Evolutionary conservation across 2,329 filamentous ascomycete genomes (phyloP), one percentile per base, ranked within the genome.

Genomic region (Colletotrichum tofieldiae): DNA sequence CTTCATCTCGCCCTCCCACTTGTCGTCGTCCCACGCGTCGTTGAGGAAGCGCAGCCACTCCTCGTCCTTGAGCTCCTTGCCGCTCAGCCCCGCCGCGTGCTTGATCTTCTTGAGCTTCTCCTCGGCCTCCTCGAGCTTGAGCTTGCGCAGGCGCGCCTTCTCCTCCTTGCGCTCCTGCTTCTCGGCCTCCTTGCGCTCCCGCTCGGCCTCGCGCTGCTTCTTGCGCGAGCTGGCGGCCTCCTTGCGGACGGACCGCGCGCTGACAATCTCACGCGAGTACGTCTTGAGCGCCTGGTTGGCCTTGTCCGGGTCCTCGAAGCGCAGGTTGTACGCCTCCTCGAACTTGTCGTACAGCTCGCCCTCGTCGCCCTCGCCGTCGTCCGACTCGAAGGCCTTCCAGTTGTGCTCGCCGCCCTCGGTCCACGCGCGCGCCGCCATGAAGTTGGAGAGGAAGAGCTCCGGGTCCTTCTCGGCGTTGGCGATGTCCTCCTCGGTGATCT

Each of bases 371-470:
- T 98, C 94, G 75, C 96, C 95, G 0, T 98, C 95, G 76, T 99
- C 96, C 0, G 95, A 98, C 79, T 98, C 94, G 69, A 99, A 93
- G 0, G 95, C 93, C 77, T 95, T 87, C 82, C 94, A 95, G 52
- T 89, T 88, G 29, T 89, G 86, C 64, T 89, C 90, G 12, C 89
- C 88, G 52, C 65, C 67, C 0, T 93, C 90, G 8, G 96, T 89
- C 96, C 96, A 99, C 20, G 95, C 96, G 71, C 95, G 91, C 9
- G 95, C 89, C n/a, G 93, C 90, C 89, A 99, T 90, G 84, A 98
- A 99, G 81, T 98, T 98, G 66, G 94, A 96, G n/a, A 99, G 85
- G 81, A 94, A 99, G 0, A 90, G 93, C 79, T 98, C 96, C 0
- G 96, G 96, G 79, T 99, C 92, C 81, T 94, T 93, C 78, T 98